Evolutionary conservation across 2,329 filamentous ascomycete genomes (phyloP).

Genomic region (Fusarium metavorans): DNA sequence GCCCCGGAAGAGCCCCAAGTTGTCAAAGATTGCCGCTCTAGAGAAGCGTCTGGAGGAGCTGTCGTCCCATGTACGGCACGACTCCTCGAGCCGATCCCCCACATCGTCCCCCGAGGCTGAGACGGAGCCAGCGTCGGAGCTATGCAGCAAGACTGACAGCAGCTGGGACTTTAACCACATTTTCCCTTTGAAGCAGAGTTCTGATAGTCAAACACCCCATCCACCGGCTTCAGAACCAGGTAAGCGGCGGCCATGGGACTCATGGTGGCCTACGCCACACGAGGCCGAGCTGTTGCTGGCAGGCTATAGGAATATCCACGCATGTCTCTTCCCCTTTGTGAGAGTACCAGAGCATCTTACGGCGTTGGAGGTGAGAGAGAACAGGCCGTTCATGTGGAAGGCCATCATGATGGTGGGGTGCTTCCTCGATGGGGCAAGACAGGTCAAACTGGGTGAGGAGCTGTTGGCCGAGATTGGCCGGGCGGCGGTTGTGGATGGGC

Average conservation of each 20-base stretch:
- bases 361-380: constrained; percentile 51
- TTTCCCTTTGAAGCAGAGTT: constrained; percentile 46
- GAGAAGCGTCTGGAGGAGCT: constrained; percentile 64
- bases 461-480: constrained; percentile 58
- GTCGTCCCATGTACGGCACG: constrained; percentile 57
- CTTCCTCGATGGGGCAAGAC: constrained; percentile 57
- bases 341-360: constrained; percentile 53
- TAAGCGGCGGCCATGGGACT: constrained; percentile 41
- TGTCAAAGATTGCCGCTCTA: constrained; percentile 63
- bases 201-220: background rate
- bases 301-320: constrained; percentile 50
- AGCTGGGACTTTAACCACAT: constrained; percentile 49
- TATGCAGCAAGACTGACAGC: constrained; percentile 17
- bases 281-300: constrained; percentile 57
- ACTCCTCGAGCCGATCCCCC: constrained; percentile 27
- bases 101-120: constrained; percentile 10
- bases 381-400: constrained; percentile 62
- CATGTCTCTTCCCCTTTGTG: constrained; percentile 59
- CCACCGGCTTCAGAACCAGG: constrained; percentile 22
- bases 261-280: constrained; percentile 55
- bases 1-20: constrained; percentile 59
- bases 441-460: constrained; percentile 58
- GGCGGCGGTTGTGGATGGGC: constrained; percentile 55
- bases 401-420: constrained; percentile 59
- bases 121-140: constrained; percentile 1